phyloP scores from a whole-genome alignment of 495 filamentous ascomycete genomes.

The Copromyces sp. region DNA sequence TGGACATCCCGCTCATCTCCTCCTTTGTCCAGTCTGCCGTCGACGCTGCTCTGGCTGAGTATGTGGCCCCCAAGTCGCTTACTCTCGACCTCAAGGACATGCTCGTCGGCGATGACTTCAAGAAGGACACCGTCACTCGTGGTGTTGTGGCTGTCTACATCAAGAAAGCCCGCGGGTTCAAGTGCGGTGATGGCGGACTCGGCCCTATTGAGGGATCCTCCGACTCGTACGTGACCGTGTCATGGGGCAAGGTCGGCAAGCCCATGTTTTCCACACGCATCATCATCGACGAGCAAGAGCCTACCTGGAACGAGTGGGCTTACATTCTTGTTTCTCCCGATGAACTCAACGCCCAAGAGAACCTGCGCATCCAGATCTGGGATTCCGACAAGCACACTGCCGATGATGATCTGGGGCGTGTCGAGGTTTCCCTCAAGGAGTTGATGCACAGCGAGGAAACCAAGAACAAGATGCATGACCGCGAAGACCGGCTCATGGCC shows the following conservation, averaged over 20 bases:
- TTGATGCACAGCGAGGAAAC: slow-evolving; percentile 47
- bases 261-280: slow-evolving; percentile 54
- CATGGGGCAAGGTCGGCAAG: slow-evolving; percentile 69
- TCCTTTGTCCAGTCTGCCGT: slow-evolving; percentile 65
- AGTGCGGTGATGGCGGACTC: slow-evolving; percentile 51
- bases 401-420: slow-evolving; percentile 62
- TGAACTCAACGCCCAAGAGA: slow-evolving; percentile 64
- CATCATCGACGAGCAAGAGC: slow-evolving; percentile 50
- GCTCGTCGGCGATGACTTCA: slow-evolving; percentile 65
- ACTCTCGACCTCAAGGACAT: slow-evolving; percentile 65
- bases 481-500: slow-evolving; percentile 49
- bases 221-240: slow-evolving; percentile 59
- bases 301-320: slow-evolving; percentile 58
- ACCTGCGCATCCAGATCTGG: slow-evolving; percentile 57
- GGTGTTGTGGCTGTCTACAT: slow-evolving; percentile 57
- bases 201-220: slow-evolving; percentile 48
- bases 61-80: slow-evolving; percentile 63
- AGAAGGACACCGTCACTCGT: slow-evolving; percentile 55
- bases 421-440: slow-evolving; percentile 54
- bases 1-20: slow-evolving; percentile 60
- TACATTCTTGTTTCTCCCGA: slow-evolving; percentile 54
- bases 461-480: slow-evolving; percentile 43
- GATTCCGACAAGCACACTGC: slow-evolving; percentile 59
- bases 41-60: slow-evolving; percentile 58
- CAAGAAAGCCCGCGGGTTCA: slow-evolving; percentile 53